A percentile compares a stretch with the other conserved stretches of the same genome.
Evolutionary conservation across 2,329 filamentous ascomycete genomes (phyloP).

Genomic region (Erysiphe pisi): DNA sequence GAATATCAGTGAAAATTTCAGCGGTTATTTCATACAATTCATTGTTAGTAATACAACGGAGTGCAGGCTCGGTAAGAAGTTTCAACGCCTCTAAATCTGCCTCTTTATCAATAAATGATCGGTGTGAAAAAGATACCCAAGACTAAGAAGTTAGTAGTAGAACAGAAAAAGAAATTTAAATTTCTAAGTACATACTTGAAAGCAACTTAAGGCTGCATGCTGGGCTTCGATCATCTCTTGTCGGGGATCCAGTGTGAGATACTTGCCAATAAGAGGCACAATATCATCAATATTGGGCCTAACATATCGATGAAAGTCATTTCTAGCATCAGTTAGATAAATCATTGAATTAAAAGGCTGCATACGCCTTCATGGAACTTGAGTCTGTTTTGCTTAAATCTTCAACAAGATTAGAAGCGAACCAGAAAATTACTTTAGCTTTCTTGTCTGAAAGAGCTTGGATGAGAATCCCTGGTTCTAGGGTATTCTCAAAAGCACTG

Average conservation of each 20-base stretch:
- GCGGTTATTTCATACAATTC: slow-evolving; percentile 50
- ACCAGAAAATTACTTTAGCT: slow-evolving; percentile 52
- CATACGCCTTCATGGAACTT: slow-evolving; percentile 48
- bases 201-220: slow-evolving; percentile 49
- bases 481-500: slow-evolving; percentile 41
- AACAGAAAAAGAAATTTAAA: not conserved
- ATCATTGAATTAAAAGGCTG: slow-evolving; percentile 28
- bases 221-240: slow-evolving; percentile 41
- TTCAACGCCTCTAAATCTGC: slow-evolving; percentile 50
- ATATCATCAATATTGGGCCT: slow-evolving; percentile 44
- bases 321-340: slow-evolving; percentile 33
- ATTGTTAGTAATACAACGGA: slow-evolving; percentile 50
- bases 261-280: slow-evolving; percentile 41
- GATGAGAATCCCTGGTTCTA: slow-evolving; percentile 41
- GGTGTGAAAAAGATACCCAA: slow-evolving; percentile 65
- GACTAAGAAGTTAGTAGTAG: slow-evolving; percentile 41
- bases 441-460: slow-evolving; percentile 43
- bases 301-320: slow-evolving; percentile 44
- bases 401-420: slow-evolving; percentile 52
- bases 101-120: slow-evolving; percentile 48
- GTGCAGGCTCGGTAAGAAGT: slow-evolving; percentile 48
- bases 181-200: slow-evolving; percentile 43
- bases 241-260: slow-evolving; percentile 39
- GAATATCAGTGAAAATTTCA: slow-evolving; percentile 54
- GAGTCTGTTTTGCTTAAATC: slow-evolving; percentile 58